Evolutionary conservation across 2,329 filamentous ascomycete species (phyloP).

Genomic region (Periconia sp.): DNA sequence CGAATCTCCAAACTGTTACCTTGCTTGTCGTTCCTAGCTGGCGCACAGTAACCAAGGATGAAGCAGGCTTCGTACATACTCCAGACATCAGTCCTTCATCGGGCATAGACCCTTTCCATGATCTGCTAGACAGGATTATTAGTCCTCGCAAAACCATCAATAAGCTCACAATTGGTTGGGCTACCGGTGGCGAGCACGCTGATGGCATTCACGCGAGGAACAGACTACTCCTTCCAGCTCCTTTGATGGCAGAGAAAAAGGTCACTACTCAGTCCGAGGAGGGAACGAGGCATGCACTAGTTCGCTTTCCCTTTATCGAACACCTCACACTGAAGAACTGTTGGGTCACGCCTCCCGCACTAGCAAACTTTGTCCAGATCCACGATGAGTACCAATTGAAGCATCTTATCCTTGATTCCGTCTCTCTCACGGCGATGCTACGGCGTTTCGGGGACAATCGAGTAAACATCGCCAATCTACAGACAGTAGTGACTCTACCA

Average conservation of each 20-base stretch:
- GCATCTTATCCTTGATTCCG: slow-evolving; percentile 65
- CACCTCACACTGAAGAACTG: slow-evolving; percentile 71
- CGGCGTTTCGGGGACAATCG: slow-evolving; percentile 16
- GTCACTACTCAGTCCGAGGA: slow-evolving; percentile 16
- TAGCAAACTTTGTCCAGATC: slow-evolving; percentile 58
- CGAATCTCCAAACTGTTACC: slow-evolving; percentile 60
- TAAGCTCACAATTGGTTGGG: slow-evolving; percentile 69
- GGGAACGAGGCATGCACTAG: slow-evolving; percentile 37
- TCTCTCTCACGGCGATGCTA: slow-evolving; percentile 62
- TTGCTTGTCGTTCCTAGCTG: slow-evolving; percentile 71
- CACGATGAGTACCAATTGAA: slow-evolving; percentile 58
- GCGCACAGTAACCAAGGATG: slow-evolving; percentile 63
- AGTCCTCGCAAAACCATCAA: slow-evolving; percentile 58
- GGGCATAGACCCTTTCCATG: slow-evolving; percentile 59
- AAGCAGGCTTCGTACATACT: slow-evolving; percentile 59
- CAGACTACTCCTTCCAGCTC: slow-evolving; percentile 67
- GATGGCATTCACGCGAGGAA: slow-evolving; percentile 67
- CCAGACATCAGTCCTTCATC: slow-evolving; percentile 57
- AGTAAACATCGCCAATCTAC: too few relatives aligned
- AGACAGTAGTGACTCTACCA: too few relatives aligned
- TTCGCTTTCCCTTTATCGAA: slow-evolving; percentile 63
- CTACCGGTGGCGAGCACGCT: slow-evolving; percentile 71
- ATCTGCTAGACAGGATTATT: slow-evolving; percentile 60
- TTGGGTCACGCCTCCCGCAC: slow-evolving; percentile 67
- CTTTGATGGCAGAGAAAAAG: slow-evolving; percentile 48